Conservation (phyloP, 371 early-diverging fungal genomes). For the Actinomortierella wolfii region DNA sequence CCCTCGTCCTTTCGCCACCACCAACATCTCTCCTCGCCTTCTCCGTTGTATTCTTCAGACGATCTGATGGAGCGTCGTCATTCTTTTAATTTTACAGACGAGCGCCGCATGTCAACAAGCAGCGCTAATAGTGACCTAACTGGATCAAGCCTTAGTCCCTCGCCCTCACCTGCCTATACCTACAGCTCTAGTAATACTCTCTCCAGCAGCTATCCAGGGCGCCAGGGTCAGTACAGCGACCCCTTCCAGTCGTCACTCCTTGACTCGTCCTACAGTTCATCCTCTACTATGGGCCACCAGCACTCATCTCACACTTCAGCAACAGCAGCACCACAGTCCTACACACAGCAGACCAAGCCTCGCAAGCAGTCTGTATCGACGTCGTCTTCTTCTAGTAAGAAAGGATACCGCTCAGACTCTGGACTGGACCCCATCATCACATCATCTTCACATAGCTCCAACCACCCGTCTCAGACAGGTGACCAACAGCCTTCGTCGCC, state of each 20-base stretch:
- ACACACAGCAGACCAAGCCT: conserved; percentile 11
- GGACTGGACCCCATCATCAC: neutral
- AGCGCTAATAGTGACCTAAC: conserved; percentile 24
- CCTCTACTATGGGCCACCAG: neutral
- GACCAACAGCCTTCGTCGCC: neutral
- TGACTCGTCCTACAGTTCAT: neutral
- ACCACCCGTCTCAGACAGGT: neutral
- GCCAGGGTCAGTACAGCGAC: neutral
- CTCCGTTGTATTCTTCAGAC: conserved; percentile 29
- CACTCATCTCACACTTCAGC: neutral
- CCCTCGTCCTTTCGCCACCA: neutral
- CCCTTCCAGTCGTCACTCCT: neutral
- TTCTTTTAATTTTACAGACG: conserved; percentile 16
- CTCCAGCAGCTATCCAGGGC: neutral
- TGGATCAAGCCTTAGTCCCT: conserved; percentile 33
- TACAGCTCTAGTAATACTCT: conserved; percentile 17
- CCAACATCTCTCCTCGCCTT: conserved; percentile 9
- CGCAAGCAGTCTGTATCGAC: neutral
- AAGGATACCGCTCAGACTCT: conserved; percentile 1
- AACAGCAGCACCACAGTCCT: conserved; percentile 10
- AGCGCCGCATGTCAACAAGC: conserved; percentile 39
- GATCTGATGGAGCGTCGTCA: conserved; percentile 19
- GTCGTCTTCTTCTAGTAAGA: neutral
- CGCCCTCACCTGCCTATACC: conserved; percentile 31
- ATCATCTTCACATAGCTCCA: neutral